These are phyloP conservation scores for Triglochin maritima DNA, from an alignment of 106 monocot genomes.

Conservation along the genomic window DNA sequence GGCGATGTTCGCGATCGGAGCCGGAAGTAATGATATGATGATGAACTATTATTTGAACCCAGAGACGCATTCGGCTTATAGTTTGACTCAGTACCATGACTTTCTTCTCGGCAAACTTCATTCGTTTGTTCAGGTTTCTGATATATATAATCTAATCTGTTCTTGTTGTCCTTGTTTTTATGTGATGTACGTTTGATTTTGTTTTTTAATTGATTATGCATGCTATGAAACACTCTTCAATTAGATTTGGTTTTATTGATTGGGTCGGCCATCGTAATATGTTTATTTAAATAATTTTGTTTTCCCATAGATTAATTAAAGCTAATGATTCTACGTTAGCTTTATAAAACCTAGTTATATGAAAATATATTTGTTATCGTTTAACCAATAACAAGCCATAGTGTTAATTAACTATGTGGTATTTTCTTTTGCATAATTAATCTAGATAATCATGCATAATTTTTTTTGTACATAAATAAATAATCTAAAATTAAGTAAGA, in stretches of 20 bases:
- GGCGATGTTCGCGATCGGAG: constrained; percentile 13
- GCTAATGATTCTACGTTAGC: too few species aligned
- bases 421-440: not conserved
- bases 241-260: not conserved
- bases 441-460: not conserved
- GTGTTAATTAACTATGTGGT: too few species aligned
- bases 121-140: constrained; percentile 5
- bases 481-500: not conserved
- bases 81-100: constrained; percentile 14
- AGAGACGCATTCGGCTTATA: not conserved
- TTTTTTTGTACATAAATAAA: not conserved
- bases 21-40: constrained; percentile 34
- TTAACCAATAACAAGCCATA: too few species aligned
- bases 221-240: not conserved
- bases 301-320: too few species aligned
- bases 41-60: constrained; percentile 13
- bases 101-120: constrained; percentile 12
- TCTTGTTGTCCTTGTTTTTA: not conserved
- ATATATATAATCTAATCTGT: not conserved
- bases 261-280: too few species aligned
- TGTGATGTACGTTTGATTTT: not conserved
- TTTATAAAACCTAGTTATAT: too few species aligned
- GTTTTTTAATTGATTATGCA: not conserved
- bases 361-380: too few species aligned
- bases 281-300: too few species aligned